Evolutionary conservation across 2,329 filamentous ascomycete species (phyloP).

Genomic region (Curvularia verruculosa): DNA sequence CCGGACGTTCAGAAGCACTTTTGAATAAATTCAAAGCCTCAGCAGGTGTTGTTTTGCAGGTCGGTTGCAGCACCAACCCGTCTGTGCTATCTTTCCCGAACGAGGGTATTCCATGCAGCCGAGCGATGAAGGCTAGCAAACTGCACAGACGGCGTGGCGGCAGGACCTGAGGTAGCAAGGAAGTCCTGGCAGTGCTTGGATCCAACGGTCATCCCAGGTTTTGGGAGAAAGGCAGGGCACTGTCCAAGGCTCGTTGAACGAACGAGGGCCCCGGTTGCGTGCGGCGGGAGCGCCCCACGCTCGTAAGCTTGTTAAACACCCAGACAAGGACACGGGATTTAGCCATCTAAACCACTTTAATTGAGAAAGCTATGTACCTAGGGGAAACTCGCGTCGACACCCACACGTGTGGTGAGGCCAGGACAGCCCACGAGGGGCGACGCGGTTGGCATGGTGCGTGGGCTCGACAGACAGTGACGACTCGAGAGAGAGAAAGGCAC

Average conservation of each 20-base stretch:
- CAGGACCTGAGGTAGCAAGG: slow-evolving; percentile 35
- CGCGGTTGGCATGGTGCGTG: neutral
- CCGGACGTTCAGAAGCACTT: slow-evolving; percentile 30
- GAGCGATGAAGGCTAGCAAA: slow-evolving; percentile 21
- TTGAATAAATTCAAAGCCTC: slow-evolving; percentile 20
- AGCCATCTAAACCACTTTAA: slow-evolving; percentile 44
- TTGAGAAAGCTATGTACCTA: slow-evolving; percentile 41
- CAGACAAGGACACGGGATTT: slow-evolving; percentile 36
- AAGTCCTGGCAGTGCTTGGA: slow-evolving; percentile 36
- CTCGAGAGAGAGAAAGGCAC: slow-evolving; percentile 1
- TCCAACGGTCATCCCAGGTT: slow-evolving; percentile 44
- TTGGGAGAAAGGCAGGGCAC: slow-evolving; percentile 33
- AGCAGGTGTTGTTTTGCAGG: slow-evolving; percentile 32
- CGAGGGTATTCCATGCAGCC: slow-evolving; percentile 40
- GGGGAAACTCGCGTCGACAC: slow-evolving; percentile 31
- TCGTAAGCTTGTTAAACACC: slow-evolving; percentile 26
- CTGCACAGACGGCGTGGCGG: slow-evolving; percentile 36
- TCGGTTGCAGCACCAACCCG: slow-evolving; percentile 32
- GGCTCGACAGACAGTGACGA: neutral
- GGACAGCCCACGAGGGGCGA: neutral
- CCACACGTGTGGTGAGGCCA: slow-evolving; percentile 30
- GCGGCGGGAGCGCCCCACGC: slow-evolving; percentile 32
- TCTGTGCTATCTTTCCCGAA: slow-evolving; percentile 38
- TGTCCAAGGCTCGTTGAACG: slow-evolving; percentile 29
- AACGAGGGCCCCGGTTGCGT: slow-evolving; percentile 37